Base-by-base conservation (phyloP, 805 yeast species). In the Zygoascus flipseniorum region DNA sequence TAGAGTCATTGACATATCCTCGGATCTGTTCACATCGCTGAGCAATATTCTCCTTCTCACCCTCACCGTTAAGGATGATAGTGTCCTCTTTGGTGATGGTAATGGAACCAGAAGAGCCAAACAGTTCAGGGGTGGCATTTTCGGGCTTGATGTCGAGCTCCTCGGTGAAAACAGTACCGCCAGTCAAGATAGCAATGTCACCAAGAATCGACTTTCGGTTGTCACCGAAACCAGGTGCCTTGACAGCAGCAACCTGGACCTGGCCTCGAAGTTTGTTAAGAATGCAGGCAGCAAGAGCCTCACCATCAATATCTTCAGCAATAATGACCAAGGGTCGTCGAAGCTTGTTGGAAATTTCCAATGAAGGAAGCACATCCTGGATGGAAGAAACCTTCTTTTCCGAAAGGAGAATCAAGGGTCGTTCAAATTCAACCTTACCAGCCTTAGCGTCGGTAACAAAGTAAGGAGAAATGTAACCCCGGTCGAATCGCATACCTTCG, bases 161-260 rank as follows among this genome's bases (percentile, higher is more conserved):
- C 73, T 90, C 97, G 61, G 97, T 89, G 68, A 73, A 73, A 26
- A 73, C 77, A 32, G 96, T 87, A 73, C 97, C 97, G 57, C 97
- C 97, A 45, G 97, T 85, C 58, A 90, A 79, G 65, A 89, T 85
- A 66, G 97, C 96, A 72, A 93, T 83, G 72, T 93, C 99, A 62
- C 96, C 97, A 58, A 93, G 76, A 60, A 87, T 89, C 79, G 89
- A 89, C 80, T 88, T 87, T 77, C 97, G 86, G 83, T 93, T 90
- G 77, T 93, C 99, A 72, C 98, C 99, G 67, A 92, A 93, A 51
- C 99, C 99, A 65, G 99, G 99, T 35, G 98, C 96, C 79, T 90
- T 92, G 61, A 93, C 97, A 63, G 93, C 95, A 69, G 93, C 86
- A 56, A 93, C 97, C 74, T 89, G 95, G 57, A 93, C 97, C 77